These are phyloP conservation scores for Seiridium unicorne DNA, from an alignment of 2,329 filamentous ascomycete species.

Conservation along the genomic window DNA sequence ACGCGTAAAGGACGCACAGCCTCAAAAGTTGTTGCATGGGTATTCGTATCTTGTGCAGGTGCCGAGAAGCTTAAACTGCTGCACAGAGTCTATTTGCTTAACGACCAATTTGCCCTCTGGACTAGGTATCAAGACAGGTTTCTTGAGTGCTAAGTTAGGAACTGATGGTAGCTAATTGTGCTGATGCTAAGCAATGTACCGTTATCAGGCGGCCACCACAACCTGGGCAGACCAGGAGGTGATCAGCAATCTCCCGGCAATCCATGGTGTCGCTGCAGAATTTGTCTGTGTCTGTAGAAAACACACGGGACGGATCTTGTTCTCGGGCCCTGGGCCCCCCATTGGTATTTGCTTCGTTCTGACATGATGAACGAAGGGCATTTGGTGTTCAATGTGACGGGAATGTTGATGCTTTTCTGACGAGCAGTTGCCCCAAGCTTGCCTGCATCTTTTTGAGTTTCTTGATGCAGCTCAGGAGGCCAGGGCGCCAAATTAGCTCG, in stretches of 20 bases:
- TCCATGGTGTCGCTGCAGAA: not conserved
- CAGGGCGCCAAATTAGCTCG: not conserved
- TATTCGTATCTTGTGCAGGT: too few relatives aligned
- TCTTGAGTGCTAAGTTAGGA: too few relatives aligned
- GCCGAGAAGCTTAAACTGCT: too few relatives aligned
- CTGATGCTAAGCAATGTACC: slow-evolving; percentile 1
- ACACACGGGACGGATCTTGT: not conserved
- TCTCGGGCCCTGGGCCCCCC: not conserved
- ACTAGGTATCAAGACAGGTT: not conserved
- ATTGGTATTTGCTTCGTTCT: not conserved
- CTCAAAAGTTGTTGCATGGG: too few relatives aligned
- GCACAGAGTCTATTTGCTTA: slow-evolving; percentile 1
- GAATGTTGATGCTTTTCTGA: not conserved
- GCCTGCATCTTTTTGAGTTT: not conserved
- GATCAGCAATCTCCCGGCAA: slow-evolving; percentile 7
- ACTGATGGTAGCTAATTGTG: not conserved
- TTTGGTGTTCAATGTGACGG: not conserved
- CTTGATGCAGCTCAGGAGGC: slow-evolving; percentile 1
- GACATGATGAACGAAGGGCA: not conserved
- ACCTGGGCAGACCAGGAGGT: not conserved
- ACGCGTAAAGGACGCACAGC: too few relatives aligned
- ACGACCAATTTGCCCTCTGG: not conserved
- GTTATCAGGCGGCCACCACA: not conserved
- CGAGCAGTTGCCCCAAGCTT: slow-evolving; percentile 7
- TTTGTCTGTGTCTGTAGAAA: not conserved